Conservation (phyloP, 2,329 filamentous ascomycete genomes). For the Simplicillium sp. region DNA sequence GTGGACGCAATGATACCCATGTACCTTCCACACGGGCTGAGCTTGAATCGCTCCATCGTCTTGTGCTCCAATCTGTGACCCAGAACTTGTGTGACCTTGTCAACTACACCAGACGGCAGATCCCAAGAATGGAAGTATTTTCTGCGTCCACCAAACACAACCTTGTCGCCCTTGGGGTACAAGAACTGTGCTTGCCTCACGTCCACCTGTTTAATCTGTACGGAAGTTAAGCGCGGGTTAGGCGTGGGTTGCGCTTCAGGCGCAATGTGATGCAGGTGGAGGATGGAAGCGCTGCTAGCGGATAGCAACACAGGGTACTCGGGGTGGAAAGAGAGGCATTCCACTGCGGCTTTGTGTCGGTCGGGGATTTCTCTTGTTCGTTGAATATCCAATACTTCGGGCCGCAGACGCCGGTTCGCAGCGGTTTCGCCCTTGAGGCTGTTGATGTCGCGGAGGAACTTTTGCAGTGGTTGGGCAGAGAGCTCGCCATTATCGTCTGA, state of each 20-base stretch:
- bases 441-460: constrained; percentile 66
- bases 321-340: constrained; percentile 83
- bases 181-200: constrained; percentile 77
- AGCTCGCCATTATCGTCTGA: constrained; percentile 49
- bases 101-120: constrained; percentile 67
- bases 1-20: constrained; percentile 75
- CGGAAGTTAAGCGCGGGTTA: constrained; percentile 82
- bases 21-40: constrained; percentile 78
- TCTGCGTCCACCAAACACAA: constrained; percentile 81
- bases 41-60: constrained; percentile 82
- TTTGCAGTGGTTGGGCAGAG: constrained; percentile 68
- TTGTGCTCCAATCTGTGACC: constrained; percentile 74
- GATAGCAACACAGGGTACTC: constrained; percentile 81
- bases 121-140: constrained; percentile 95
- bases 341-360: constrained; percentile 68
- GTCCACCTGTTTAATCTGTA: constrained; percentile 79
- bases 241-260: constrained; percentile 65
- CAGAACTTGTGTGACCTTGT: constrained; percentile 70
- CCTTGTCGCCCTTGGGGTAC: constrained; percentile 59
- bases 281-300: constrained; percentile 73
- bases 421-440: constrained; percentile 48
- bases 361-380: constrained; percentile 78
- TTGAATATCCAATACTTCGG: constrained; percentile 86
- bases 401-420: constrained; percentile 65
- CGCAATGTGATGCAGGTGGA: constrained; percentile 84